Base-by-base conservation (phyloP, 2,329 filamentous ascomycete genomes). In the Coleophoma crateriformis region DNA sequence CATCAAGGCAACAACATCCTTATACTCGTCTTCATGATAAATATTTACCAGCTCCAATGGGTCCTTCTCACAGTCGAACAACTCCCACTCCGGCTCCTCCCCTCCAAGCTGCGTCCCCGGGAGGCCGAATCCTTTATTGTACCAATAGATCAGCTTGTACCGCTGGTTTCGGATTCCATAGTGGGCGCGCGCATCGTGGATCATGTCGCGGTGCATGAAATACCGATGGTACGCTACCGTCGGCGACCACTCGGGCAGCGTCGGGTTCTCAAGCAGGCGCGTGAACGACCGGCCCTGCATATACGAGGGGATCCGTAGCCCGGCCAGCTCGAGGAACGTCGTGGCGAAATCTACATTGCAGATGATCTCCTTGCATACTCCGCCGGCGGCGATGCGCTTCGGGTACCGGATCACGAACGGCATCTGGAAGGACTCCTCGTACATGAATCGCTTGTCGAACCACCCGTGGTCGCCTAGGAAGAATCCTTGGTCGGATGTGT, bases 381-480 rank as follows among this genome's bases (percentile, higher is more conserved):
- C 64, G 0, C 68, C 66, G 0, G 69, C 50, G 1, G 47, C 40
- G 49, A 78, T 75, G 46, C 67, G 66, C 0, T 46, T 51, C 0
- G 76, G 75, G 43, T 74, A 75, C 0, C 71, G 68, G 8, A 75
- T 66, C 3, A 79, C 57, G 44, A 79, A 76, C 0, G 76, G 76
- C 76, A 79, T 79, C 60, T 79, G 75, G 62, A 79, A 79, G 13
- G 66, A 70, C 59, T 79, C 74, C 53, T 80, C 76, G 60, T 79
- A 79, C 71, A 79, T 78, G 60, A 79, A 78, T 3, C 76, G 71
- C 62, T 79, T 79, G 59, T 79, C 77, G 55, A 78, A 79, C 76
- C 75, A 79, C 47, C 76, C 76, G 52, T 79, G 77, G 50, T 79
- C 76, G 7, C 76, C 76, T 0, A 79, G 69, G 59, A 79, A 79